phyloP scores from a whole-genome alignment of 257 asterid species.

The Thymus mandschuricus region DNA sequence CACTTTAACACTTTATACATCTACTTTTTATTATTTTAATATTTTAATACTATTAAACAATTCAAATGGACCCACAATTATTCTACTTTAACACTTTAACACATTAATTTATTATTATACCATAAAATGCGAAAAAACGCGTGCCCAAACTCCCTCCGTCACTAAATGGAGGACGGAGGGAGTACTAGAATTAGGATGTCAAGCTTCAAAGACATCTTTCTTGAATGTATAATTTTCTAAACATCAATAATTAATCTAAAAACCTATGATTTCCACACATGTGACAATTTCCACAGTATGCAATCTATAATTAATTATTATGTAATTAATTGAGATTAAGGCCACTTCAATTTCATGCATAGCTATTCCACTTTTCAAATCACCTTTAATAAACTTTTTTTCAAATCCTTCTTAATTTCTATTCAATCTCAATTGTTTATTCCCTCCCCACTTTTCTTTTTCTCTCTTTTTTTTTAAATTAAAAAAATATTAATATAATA shows the following conservation, averaged over 20 bases:
- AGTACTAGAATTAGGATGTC: neutral
- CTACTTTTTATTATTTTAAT: no score
- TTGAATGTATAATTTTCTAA: neutral
- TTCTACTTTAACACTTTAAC: no score
- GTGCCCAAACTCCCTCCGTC: no score
- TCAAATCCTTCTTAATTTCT: neutral
- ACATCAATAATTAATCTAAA: slow-evolving; percentile 3
- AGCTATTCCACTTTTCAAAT: slow-evolving; percentile 23
- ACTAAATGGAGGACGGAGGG: no score
- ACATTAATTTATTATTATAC: no score
- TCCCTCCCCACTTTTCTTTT: no score
- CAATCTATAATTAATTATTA: neutral
- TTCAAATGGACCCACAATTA: no score
- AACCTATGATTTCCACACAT: neutral
- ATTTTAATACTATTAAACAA: no score
- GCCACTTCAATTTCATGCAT: slow-evolving; percentile 11
- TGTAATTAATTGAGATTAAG: slow-evolving; percentile 17
- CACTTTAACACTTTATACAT: no score
- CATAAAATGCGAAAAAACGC: no score
- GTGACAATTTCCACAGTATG: no score
- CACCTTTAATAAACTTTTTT: slow-evolving; percentile 7
- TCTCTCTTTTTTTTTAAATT: neutral
- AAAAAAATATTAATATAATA: neutral
- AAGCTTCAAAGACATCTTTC: neutral
- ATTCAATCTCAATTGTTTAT: neutral